Evolutionary conservation across 2,329 filamentous ascomycete genomes (phyloP), one percentile per base, ranked within the genome.

Genomic region (Penicillium sp.): DNA sequence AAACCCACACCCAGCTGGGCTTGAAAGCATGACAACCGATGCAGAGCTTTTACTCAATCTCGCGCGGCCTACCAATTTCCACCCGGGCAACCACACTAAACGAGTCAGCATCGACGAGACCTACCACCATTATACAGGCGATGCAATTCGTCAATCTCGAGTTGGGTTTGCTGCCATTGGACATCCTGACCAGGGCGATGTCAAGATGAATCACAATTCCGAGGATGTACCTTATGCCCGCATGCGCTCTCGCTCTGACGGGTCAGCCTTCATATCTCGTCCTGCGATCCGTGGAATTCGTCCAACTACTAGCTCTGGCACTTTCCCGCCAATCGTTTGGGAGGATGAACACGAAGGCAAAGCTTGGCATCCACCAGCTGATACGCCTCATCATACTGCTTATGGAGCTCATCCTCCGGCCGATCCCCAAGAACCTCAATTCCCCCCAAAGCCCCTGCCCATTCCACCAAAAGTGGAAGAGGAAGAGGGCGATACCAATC

Each of bases 11-110:
- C 60, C 67, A 35, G 65, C 70, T 35, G 62, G 70, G 47, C 66
- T 71, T 12, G 73, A 76, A 54, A 78, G 73, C 62, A 78, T 78
- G 70, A 77, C 75, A 54, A 77, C 75, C 29, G 80, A 82, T 64
- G 80, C 79, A 13, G 78, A 81, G 56, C 70, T 82, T 54, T 64
- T 82, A 43, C 69, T 82, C 25, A 78, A 78, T 56, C 70, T 81
- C 57, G 75, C 77, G 27, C 70, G 76, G 37, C 75, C 76, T 2
- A 69, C 69, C 35, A 73, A 75, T 61, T 72, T 72, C 41, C 65
- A 67, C 37, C 69, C 69, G 23, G 56, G 62, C 31, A 54, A 63
- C 50, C 54, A 67, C 37, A 59, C 65, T n/a, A 71, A 73, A 50
- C 62, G 69, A 57, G 65, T 70, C 31, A 71, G 67, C 61, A 69